Percentiles rank a stretch among this genome's conserved stretches.
These are phyloP conservation scores for Blepharisma stoltei DNA, from an alignment of 73 alveolate genomes.

Conservation along the genomic window DNA sequence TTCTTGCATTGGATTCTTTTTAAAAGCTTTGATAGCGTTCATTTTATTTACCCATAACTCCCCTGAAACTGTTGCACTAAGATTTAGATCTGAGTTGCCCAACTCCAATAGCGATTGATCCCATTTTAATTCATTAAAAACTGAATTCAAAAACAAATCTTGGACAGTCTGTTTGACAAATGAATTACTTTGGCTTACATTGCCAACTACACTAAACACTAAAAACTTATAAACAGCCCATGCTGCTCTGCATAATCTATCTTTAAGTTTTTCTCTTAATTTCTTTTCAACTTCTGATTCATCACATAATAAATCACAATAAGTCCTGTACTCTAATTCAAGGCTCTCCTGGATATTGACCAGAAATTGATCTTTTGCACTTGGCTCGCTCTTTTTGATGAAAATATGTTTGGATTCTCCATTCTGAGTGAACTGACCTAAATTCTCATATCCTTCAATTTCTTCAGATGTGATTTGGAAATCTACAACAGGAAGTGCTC, in stretches of 20 bases:
- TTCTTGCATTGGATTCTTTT: slow-evolving; percentile 8
- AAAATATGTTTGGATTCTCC: not conserved
- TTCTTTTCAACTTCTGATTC: not conserved
- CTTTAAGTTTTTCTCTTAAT: not conserved
- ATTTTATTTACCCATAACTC: not conserved
- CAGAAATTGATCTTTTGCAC: not conserved
- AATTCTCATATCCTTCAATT: not conserved
- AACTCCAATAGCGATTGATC: no score
- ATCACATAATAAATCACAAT: not conserved
- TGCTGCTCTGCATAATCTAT: not conserved
- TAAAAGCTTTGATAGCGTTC: not conserved
- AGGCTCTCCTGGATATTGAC: not conserved
- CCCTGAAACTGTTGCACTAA: slow-evolving; percentile 1
- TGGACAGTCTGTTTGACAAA: no score
- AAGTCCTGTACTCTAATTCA: not conserved
- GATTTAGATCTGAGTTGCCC: not conserved
- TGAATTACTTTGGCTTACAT: no score
- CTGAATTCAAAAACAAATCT: no score
- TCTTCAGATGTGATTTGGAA: not conserved
- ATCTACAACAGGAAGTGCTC: not conserved
- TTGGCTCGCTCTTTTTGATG: not conserved
- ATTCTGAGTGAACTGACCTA: not conserved
- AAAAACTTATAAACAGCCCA: no score
- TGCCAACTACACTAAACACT: no score
- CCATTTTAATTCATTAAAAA: no score